phyloP scores from a whole-genome alignment of 352 stramenopile genomes.

The Lagenidium giganteum region DNA sequence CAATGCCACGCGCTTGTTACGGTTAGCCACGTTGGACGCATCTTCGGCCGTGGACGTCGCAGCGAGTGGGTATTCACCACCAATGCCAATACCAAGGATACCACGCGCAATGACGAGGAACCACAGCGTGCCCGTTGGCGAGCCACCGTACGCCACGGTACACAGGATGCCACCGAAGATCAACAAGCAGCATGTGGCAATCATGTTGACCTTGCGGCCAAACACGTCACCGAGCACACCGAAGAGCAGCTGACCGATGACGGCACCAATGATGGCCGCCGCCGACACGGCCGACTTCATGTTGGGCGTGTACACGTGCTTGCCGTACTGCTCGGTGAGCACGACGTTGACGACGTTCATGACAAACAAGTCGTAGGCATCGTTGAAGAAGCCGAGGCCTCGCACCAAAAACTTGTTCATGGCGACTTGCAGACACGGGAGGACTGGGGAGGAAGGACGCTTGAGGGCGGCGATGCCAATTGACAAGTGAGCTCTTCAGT shows the following conservation, averaged over 20 bases:
- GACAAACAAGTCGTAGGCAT: slow-evolving; percentile 78
- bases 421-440: slow-evolving; percentile 6
- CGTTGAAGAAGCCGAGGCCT: slow-evolving; percentile 74
- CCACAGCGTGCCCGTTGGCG: slow-evolving; percentile 36
- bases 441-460: background rate
- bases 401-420: slow-evolving; percentile 67
- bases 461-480: slow-evolving; percentile 14
- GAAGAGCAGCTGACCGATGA: slow-evolving; percentile 55
- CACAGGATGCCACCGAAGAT: slow-evolving; percentile 66
- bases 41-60: slow-evolving; percentile 51
- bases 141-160: slow-evolving; percentile 42
- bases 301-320: slow-evolving; percentile 40
- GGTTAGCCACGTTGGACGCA: slow-evolving; percentile 28
- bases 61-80: slow-evolving; percentile 46
- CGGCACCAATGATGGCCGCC: slow-evolving; percentile 45
- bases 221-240: slow-evolving; percentile 58
- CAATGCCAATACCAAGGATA: slow-evolving; percentile 62
- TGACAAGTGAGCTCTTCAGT: slow-evolving; percentile 23
- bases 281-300: slow-evolving; percentile 64
- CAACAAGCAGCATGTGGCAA: slow-evolving; percentile 54
- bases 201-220: slow-evolving; percentile 61
- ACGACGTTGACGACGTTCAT: slow-evolving; percentile 83
- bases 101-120: slow-evolving; percentile 51
- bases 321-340: slow-evolving; percentile 66
- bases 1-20: slow-evolving; percentile 43